A percentile compares a stretch with the other conserved stretches of the same genome.
Conservation (phyloP, 805 yeast genomes). For the Saccharomyces mikatae region DNA sequence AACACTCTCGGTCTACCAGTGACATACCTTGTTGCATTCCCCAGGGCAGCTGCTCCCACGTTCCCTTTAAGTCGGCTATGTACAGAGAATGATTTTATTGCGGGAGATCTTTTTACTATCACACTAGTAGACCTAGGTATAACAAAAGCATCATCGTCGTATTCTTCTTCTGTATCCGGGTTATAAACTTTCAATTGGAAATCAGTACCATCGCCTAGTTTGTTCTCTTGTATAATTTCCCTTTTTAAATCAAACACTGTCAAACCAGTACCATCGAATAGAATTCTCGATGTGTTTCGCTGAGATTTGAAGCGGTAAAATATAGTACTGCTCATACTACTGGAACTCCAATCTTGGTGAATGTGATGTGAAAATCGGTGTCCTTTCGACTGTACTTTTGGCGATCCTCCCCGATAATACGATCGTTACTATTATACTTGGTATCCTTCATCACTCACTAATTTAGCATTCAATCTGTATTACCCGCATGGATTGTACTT, state of each 20-base stretch:
- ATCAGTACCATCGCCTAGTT: slow-evolving; percentile 74
- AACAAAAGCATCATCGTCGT: slow-evolving; percentile 83
- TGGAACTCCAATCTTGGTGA: background rate
- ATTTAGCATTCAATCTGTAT: background rate
- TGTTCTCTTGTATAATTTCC: slow-evolving; percentile 76
- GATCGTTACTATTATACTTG: background rate
- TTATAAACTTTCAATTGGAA: slow-evolving; percentile 69
- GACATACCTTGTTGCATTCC: slow-evolving; percentile 62
- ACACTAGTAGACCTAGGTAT: slow-evolving; percentile 84
- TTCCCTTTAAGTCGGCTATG: slow-evolving; percentile 24
- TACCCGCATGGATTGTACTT: background rate
- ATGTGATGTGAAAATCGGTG: background rate
- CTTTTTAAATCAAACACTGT: slow-evolving; percentile 91
- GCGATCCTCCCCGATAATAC: background rate
- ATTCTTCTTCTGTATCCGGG: slow-evolving; percentile 66
- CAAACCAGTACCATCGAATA: slow-evolving; percentile 94
- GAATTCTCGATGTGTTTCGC: slow-evolving; percentile 64
- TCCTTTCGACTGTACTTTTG: background rate
- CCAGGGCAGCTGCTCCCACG: slow-evolving; percentile 35
- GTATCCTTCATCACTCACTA: background rate
- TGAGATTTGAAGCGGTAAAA: slow-evolving; percentile 84
- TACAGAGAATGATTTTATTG: slow-evolving; percentile 31
- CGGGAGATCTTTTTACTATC: slow-evolving; percentile 71
- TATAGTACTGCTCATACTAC: slow-evolving; percentile 71
- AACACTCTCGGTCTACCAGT: slow-evolving; percentile 59